Evolutionary conservation across 441 rosid genomes (phyloP).

Genomic region (Raphanus hybrid): DNA sequence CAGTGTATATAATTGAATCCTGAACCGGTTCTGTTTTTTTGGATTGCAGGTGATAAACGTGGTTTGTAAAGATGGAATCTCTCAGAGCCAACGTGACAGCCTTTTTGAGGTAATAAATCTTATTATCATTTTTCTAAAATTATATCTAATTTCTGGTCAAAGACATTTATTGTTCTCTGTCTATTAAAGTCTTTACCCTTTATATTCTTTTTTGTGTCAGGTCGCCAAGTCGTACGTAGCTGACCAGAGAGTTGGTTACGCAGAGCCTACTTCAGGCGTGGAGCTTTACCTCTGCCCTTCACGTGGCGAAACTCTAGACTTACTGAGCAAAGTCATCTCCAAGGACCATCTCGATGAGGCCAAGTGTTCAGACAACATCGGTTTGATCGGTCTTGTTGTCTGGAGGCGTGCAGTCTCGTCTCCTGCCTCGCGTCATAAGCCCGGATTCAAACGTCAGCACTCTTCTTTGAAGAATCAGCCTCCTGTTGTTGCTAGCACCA

Average conservation of each 20-base stretch:
- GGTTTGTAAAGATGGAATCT: slow-evolving; percentile 57
- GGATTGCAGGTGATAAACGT: slow-evolving; percentile 72
- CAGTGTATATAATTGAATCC: slow-evolving; percentile 1
- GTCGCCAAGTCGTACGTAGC: slow-evolving; percentile 65
- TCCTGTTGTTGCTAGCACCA: not conserved
- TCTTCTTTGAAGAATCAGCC: slow-evolving; percentile 35
- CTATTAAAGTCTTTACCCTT: not conserved
- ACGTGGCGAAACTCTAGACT: slow-evolving; percentile 54
- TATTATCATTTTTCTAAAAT: not conserved
- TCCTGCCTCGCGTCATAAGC: slow-evolving; percentile 61
- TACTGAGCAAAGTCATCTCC: slow-evolving; percentile 65
- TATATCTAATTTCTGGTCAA: slow-evolving; percentile 10
- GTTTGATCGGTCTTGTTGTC: slow-evolving; percentile 84
- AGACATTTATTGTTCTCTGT: slow-evolving; percentile 14
- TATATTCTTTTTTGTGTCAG: slow-evolving; percentile 43
- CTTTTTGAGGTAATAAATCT: slow-evolving; percentile 60
- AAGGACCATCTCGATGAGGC: slow-evolving; percentile 62
- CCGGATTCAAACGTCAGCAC: slow-evolving; percentile 32
- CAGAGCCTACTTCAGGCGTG: slow-evolving; percentile 72
- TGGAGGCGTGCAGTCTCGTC: slow-evolving; percentile 78
- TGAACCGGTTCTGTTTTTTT: not conserved
- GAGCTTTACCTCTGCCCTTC: slow-evolving; percentile 85
- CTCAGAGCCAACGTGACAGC: slow-evolving; percentile 53
- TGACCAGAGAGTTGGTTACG: slow-evolving; percentile 81
- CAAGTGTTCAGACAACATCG: slow-evolving; percentile 53